Conservation (phyloP, 2,329 filamentous ascomycete genomes). For the Didymosphaeria variabile region DNA sequence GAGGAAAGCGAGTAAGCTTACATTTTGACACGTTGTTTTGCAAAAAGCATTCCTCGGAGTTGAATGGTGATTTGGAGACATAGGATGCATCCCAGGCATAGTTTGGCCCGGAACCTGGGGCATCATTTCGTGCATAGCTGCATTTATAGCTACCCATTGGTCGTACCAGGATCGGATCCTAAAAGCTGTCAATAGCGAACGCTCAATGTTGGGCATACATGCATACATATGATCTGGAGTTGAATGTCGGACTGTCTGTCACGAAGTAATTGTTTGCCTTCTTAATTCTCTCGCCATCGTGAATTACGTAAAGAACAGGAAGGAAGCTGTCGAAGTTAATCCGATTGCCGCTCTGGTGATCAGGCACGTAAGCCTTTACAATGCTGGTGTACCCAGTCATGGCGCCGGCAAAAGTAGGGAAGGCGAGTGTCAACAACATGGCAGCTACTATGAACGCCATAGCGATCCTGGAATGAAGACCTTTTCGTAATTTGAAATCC, state of each 20-base stretch:
- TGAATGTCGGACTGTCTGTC: background rate
- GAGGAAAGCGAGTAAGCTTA: too few species aligned
- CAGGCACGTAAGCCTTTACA: conserved; percentile 20
- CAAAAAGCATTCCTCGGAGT: too few species aligned
- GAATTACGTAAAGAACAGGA: conserved; percentile 20
- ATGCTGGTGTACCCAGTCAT: conserved; percentile 31
- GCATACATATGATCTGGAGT: background rate
- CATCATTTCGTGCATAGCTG: too few species aligned
- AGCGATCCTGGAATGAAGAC: conserved; percentile 25
- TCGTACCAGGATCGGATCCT: too few species aligned
- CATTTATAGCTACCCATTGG: too few species aligned
- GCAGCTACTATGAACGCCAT: conserved; percentile 32
- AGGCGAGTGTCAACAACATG: conserved; percentile 26
- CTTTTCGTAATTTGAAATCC: conserved; percentile 21
- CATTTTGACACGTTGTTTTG: too few species aligned
- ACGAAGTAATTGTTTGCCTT: conserved; percentile 13
- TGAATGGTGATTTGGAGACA: too few species aligned
- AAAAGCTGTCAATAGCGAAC: too few species aligned
- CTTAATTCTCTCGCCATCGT: conserved; percentile 27
- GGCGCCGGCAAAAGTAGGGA: conserved; percentile 30
- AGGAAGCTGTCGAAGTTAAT: conserved; percentile 21
- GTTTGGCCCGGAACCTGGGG: too few species aligned
- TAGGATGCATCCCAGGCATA: too few species aligned
- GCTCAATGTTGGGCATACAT: background rate
- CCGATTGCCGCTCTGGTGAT: conserved; percentile 13